Evolutionary conservation across 768 basidiomycete species (phyloP).

Genomic region (Sporobolomyces phaffii): DNA sequence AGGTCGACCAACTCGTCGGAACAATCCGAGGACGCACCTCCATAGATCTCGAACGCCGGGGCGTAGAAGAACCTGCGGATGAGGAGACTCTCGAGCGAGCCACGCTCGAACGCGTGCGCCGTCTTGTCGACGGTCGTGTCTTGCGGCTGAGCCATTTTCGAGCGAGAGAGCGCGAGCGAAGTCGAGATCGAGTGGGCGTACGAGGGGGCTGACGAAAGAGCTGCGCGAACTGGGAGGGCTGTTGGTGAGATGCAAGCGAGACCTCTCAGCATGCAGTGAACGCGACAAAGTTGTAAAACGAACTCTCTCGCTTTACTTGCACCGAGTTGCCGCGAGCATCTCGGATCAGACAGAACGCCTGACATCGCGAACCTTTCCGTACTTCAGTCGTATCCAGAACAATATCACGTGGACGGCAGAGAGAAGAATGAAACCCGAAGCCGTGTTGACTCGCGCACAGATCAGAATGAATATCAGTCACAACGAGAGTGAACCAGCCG

Average conservation of each 20-base stretch:
- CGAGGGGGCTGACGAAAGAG: too few relatives aligned
- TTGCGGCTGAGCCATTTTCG: conserved; percentile 25
- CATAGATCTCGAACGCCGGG: conserved; percentile 97
- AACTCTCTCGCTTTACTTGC: not conserved
- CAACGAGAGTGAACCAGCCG: too few relatives aligned
- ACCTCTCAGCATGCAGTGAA: conserved; percentile 5
- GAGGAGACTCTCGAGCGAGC: conserved; percentile 73
- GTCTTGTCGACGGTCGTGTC: conserved; percentile 37
- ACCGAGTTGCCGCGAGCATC: too few relatives aligned
- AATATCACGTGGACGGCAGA: too few relatives aligned
- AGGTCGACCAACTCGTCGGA: too few relatives aligned
- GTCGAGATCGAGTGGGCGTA: conserved; percentile 2
- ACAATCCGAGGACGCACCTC: conserved; percentile 77
- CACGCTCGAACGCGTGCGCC: conserved; percentile 67
- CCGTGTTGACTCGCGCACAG: too few relatives aligned
- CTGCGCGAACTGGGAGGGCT: not conserved
- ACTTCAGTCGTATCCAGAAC: too few relatives aligned
- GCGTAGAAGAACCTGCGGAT: conserved; percentile 94
- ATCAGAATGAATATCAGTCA: too few relatives aligned
- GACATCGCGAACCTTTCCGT: too few relatives aligned
- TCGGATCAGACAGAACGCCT: too few relatives aligned
- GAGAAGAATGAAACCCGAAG: too few relatives aligned
- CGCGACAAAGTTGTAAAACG: too few relatives aligned
- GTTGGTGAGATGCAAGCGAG: not conserved
- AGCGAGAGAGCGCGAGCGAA: not conserved